Evolutionary conservation across 106 monocot genomes (phyloP).

Genomic region (Dendrobium huoshanense): DNA sequence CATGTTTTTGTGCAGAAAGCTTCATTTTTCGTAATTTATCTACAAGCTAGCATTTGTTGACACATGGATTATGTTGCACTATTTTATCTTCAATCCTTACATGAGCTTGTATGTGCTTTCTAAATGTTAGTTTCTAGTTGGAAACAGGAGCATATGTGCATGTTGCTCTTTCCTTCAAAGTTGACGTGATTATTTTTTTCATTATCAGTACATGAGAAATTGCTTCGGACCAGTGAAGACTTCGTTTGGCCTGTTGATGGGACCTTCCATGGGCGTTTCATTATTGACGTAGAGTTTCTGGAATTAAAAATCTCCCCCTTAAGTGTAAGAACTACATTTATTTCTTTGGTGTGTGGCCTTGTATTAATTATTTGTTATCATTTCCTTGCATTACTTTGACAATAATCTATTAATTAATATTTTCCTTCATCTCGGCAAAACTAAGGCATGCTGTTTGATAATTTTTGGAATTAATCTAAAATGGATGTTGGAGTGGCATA

Average conservation of each 20-base stretch:
- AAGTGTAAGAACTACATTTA: slow-evolving; percentile 38
- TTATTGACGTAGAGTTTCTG: slow-evolving; percentile 83
- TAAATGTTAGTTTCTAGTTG: no score
- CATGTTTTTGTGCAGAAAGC: background rate
- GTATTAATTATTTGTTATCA: background rate
- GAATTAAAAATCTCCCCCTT: slow-evolving; percentile 67
- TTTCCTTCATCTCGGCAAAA: no score
- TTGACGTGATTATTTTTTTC: background rate
- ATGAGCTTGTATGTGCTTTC: background rate
- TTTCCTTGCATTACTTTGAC: background rate
- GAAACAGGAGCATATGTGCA: no score
- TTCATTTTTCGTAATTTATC: background rate
- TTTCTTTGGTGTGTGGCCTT: background rate
- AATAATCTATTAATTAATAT: no score
- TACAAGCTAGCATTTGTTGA: background rate
- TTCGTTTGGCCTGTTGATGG: slow-evolving; percentile 75
- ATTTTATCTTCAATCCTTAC: background rate
- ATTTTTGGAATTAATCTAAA: no score
- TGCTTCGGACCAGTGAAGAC: slow-evolving; percentile 71
- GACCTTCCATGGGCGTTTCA: slow-evolving; percentile 60
- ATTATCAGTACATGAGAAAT: slow-evolving; percentile 60
- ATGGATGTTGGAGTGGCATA: no score
- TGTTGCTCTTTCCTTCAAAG: no score
- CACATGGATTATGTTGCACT: background rate
- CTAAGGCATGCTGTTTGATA: no score